Percentiles rank a stretch among this genome's conserved stretches.
Conservation (phyloP, 495 filamentous ascomycete genomes). For the Neurospora sp. region DNA sequence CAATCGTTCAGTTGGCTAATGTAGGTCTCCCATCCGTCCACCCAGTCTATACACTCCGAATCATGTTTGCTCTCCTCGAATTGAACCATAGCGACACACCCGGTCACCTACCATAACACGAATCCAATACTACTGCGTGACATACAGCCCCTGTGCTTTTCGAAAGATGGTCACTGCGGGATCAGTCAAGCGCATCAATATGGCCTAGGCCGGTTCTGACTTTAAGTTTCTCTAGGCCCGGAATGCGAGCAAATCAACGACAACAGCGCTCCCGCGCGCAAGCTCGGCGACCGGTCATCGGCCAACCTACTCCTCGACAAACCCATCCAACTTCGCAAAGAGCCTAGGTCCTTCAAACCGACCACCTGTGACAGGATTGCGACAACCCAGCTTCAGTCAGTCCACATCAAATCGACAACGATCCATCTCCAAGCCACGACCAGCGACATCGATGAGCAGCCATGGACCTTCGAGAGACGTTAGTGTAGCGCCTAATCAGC, state of each 20-base stretch:
- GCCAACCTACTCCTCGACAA: constrained; percentile 20
- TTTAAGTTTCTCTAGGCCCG: not conserved
- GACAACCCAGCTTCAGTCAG: constrained; percentile 37
- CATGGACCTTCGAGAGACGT: constrained; percentile 28
- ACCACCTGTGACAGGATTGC: constrained; percentile 32
- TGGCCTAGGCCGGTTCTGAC: not conserved
- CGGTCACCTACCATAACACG: not conserved
- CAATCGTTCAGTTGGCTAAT: constrained; percentile 11
- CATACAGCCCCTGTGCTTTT: not conserved
- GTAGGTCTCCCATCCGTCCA: constrained; percentile 4
- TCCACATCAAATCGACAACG: constrained; percentile 29
- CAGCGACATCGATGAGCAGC: constrained; percentile 52
- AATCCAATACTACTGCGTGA: not conserved
- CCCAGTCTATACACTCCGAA: not conserved
- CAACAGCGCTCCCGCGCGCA: constrained; percentile 1
- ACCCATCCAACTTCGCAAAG: constrained; percentile 36
- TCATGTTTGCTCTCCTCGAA: not conserved
- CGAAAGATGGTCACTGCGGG: not conserved
- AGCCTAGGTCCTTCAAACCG: constrained; percentile 47
- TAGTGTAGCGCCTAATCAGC: constrained; percentile 24
- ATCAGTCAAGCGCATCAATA: not conserved
- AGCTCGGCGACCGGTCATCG: not conserved
- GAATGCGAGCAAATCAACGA: not conserved
- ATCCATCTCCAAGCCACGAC: constrained; percentile 32
- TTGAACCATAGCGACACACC: not conserved